Evolutionary conservation across 1,139 yeast genomes (phyloP).

Genomic region (Hansenula sp.): DNA sequence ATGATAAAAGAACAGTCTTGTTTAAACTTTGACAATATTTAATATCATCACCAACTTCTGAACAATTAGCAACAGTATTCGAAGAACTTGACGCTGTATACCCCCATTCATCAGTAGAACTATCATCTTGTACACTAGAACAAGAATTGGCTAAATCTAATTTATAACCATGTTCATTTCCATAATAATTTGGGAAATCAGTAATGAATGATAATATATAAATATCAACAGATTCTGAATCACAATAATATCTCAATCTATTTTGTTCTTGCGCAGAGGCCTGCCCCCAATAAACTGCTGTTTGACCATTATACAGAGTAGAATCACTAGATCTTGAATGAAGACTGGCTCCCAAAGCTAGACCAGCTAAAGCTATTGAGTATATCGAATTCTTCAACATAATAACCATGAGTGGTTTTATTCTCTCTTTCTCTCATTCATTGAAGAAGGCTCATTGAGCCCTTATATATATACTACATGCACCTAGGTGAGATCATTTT

Average conservation of each 20-base stretch:
- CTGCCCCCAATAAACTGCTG: constrained; percentile 86
- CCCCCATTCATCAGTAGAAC: no score
- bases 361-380: no score
- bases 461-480: no score
- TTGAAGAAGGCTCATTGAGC: no score
- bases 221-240: constrained; percentile 54
- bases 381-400: no score
- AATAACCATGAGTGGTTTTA: no score
- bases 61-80: constrained; percentile 7
- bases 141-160: constrained; percentile 18
- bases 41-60: constrained; percentile 54
- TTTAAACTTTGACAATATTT: constrained; percentile 64
- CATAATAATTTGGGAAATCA: constrained; percentile 41
- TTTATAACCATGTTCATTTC: constrained; percentile 13
- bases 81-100: no score
- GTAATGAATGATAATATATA: constrained; percentile 58
- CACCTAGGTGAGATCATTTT: no score
- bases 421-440: no score
- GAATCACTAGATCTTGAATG: neutral
- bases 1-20: constrained; percentile 61
- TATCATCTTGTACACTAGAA: no score
- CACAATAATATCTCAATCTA: constrained; percentile 55
- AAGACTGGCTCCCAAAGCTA: no score
- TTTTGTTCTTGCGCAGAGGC: constrained; percentile 52
- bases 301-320: constrained; percentile 27